Evolutionary conservation across 2,329 filamentous ascomycete genomes (phyloP), one percentile per base, ranked within the genome.

Genomic region (Ophiognomonia clavigignenti-juglandacearum): DNA sequence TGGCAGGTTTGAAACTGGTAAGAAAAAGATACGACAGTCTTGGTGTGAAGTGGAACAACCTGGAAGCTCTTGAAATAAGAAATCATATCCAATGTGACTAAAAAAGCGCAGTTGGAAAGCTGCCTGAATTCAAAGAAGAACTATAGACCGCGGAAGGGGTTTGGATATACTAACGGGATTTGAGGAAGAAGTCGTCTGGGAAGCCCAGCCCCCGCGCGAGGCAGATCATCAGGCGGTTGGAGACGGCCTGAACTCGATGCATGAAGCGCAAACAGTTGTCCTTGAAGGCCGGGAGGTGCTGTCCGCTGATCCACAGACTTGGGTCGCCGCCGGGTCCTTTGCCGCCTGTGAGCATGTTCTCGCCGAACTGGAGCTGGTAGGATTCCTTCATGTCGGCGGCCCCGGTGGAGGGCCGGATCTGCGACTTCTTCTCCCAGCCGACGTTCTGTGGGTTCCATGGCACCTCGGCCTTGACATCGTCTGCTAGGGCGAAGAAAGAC

Each of bases 401-500:
- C 4, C 78, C 77, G 0, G 77, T 82, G 0, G 73, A 78, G 0
- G 75, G 76, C 6, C 77, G 66, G 31, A 80, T 64, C 52, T 81
- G 77, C 0, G 72, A 66, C 49, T 73, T 74, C 54, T 73, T 73
- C 61, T 80, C 77, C 76, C 77, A 81, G 7, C 78, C 77, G 2
- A 73, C 71, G 47, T 79, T 78, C 11, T 55, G 46, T 9, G 63
- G 62, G 18, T 67, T 73, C 64, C 73, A 80, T 0, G 76, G 71
- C 0, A 78, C 71, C 6, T 63, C 69, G 16, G 67, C 65, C 57
- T 81, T 81, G 29, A 68, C 58, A 0, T 63, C 55, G 39, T 74
- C 69, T 0, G 72, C 64, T 3, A 80, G 69, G 7, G 64, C 56
- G 60, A 82, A 82, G 66, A 82, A 53, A 9, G 60, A 54, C 46